Conservation (phyloP, 2,329 filamentous ascomycete species). For the Pezicula carpinea region DNA sequence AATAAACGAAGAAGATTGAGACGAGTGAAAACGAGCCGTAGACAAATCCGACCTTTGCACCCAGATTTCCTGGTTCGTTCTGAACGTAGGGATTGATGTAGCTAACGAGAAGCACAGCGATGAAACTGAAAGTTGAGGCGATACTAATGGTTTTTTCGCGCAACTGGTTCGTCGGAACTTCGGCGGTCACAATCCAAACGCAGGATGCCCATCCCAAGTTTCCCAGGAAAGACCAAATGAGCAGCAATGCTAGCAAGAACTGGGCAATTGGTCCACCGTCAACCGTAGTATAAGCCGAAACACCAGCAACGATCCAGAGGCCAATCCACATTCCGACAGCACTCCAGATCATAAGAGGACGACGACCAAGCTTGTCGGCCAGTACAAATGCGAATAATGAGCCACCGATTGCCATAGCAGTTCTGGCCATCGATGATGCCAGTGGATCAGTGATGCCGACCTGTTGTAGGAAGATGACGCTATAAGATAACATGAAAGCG, state of each 20-base stretch:
- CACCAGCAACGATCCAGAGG: not conserved
- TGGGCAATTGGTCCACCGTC: not conserved
- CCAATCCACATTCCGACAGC: conserved; percentile 1
- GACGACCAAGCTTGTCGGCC: not conserved
- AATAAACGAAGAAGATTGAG: conserved; percentile 30
- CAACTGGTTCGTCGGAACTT: conserved; percentile 12
- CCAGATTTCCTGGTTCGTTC: conserved; percentile 25
- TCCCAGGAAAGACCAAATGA: conserved; percentile 2
- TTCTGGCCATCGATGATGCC: not conserved
- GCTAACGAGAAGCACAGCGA: conserved; percentile 26
- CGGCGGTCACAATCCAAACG: conserved; percentile 17
- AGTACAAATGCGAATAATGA: not conserved
- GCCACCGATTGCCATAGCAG: not conserved
- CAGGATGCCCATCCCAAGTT: conserved; percentile 15
- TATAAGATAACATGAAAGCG: conserved; percentile 14
- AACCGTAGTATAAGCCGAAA: not conserved
- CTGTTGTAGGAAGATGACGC: conserved; percentile 2
- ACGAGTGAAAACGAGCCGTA: conserved; percentile 31
- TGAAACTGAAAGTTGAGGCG: conserved; percentile 6
- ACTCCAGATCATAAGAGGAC: not conserved
- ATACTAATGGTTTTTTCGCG: conserved; percentile 12
- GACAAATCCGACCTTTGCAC: conserved; percentile 34
- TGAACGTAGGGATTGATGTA: conserved; percentile 32
- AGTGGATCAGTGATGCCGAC: not conserved
- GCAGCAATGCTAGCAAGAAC: not conserved